Conservation (phyloP, 2,329 filamentous ascomycete genomes). For the Neonectria hederae region DNA sequence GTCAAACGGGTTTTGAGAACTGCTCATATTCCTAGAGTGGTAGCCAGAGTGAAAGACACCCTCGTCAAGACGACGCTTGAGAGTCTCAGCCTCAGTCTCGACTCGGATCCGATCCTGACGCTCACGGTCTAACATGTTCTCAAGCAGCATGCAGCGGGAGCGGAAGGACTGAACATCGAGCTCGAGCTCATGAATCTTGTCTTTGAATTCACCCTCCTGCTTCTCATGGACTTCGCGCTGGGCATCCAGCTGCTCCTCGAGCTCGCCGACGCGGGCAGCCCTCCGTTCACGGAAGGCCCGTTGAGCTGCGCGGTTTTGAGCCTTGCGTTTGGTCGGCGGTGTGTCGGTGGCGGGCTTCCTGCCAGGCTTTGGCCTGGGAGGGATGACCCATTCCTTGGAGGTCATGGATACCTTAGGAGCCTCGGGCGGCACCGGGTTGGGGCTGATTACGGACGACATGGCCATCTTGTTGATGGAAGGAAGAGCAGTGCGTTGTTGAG, state of each 20-base stretch:
- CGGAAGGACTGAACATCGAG: slow-evolving; percentile 73
- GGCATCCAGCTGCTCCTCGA: slow-evolving; percentile 73
- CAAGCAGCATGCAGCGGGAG: slow-evolving; percentile 68
- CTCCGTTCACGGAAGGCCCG: slow-evolving; percentile 88
- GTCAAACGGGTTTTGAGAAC: slow-evolving; percentile 40
- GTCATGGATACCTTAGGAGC: slow-evolving; percentile 69
- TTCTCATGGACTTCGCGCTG: slow-evolving; percentile 67
- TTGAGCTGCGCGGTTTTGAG: slow-evolving; percentile 93
- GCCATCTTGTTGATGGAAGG: slow-evolving; percentile 55
- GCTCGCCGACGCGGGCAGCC: slow-evolving; percentile 82
- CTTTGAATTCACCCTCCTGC: slow-evolving; percentile 64
- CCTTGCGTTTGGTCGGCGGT: slow-evolving; percentile 90
- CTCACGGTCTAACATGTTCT: slow-evolving; percentile 70
- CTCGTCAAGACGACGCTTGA: slow-evolving; percentile 46
- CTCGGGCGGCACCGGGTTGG: slow-evolving; percentile 50
- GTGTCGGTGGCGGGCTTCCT: slow-evolving; percentile 95
- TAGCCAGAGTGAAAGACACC: slow-evolving; percentile 40
- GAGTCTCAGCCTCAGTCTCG: slow-evolving; percentile 52
- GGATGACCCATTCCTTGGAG: slow-evolving; percentile 86
- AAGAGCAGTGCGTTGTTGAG: slow-evolving; percentile 46
- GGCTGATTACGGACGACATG: slow-evolving; percentile 59
- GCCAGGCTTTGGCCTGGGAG: slow-evolving; percentile 86
- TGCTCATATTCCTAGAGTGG: slow-evolving; percentile 42
- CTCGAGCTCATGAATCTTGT: slow-evolving; percentile 68
- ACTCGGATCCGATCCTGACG: slow-evolving; percentile 58